These are phyloP conservation scores for Solanum microdontum DNA, from an alignment of 257 asterid species.

Conservation along the genomic window DNA sequence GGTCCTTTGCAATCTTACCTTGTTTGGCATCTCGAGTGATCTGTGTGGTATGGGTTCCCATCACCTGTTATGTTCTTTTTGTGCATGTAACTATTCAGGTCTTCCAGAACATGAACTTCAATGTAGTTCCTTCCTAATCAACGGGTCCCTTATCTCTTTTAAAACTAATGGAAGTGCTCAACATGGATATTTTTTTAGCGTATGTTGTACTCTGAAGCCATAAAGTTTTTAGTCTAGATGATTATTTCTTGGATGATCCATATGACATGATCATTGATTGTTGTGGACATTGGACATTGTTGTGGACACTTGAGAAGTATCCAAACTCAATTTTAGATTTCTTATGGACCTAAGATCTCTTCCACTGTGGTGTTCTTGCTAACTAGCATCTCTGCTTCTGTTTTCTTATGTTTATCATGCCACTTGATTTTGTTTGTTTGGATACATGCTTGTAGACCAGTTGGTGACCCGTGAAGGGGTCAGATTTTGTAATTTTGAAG, in stretches of 20 bases:
- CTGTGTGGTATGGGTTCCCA: background rate
- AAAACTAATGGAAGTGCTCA: background rate
- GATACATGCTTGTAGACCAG: background rate
- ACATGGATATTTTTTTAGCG: background rate
- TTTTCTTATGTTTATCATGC: background rate
- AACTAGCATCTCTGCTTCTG: background rate
- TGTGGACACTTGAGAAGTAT: background rate
- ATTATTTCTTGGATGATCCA: background rate
- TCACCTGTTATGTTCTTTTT: background rate
- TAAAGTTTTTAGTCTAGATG: background rate
- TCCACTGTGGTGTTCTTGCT: background rate
- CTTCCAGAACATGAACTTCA: background rate
- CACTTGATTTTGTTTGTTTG: background rate
- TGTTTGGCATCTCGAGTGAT: background rate
- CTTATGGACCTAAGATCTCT: background rate
- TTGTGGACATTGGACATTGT: background rate
- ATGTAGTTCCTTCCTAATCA: background rate
- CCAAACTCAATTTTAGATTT: background rate
- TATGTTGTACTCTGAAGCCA: background rate
- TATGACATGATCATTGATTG: background rate
- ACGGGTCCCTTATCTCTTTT: background rate
- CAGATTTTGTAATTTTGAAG: background rate
- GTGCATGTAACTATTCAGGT: background rate
- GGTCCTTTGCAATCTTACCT: background rate
- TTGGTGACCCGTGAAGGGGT: background rate